Evolutionary conservation across 345 rosid genomes (phyloP).

Genomic region (Lepidium africanum): DNA sequence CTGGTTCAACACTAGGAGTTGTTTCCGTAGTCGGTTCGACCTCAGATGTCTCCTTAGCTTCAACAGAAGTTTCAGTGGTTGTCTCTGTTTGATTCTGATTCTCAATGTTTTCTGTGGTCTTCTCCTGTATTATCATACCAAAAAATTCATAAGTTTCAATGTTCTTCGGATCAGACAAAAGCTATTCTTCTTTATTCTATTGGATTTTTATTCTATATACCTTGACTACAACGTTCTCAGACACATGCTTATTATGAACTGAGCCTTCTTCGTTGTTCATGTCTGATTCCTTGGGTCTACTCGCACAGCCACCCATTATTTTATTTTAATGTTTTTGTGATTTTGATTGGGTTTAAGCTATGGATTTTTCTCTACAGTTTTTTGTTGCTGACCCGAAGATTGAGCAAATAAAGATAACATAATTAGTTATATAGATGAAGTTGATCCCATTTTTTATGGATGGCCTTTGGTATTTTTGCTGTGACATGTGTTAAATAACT

Average conservation of each 20-base stretch:
- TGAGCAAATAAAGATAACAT: conserved; percentile 12
- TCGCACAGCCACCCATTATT: conserved; percentile 55
- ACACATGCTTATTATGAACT: conserved; percentile 15
- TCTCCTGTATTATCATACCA: conserved; percentile 15
- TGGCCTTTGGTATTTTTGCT: background rate
- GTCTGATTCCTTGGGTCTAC: conserved; percentile 41
- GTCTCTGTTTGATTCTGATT: conserved; percentile 15
- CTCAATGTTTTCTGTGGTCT: conserved; percentile 23
- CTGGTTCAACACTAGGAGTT: conserved; percentile 6
- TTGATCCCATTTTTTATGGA: conserved; percentile 4
- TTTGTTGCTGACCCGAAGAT: conserved; percentile 18
- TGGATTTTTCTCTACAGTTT: conserved; percentile 19
- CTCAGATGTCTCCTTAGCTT: conserved; percentile 14
- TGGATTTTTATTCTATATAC: background rate
- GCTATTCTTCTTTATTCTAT: too few species aligned
- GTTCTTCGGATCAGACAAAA: too few species aligned
- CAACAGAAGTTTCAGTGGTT: conserved; percentile 16
- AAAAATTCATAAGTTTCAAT: background rate
- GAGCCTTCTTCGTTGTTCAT: conserved; percentile 26
- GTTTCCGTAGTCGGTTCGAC: conserved; percentile 21
- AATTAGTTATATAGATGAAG: conserved; percentile 10
- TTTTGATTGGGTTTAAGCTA: conserved; percentile 27
- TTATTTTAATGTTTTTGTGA: background rate
- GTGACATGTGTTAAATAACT: background rate
- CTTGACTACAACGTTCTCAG: conserved; percentile 25